These are phyloP conservation scores for Xerophyta viscosa DNA, from an alignment of 106 monocot genomes.

Conservation along the genomic window DNA sequence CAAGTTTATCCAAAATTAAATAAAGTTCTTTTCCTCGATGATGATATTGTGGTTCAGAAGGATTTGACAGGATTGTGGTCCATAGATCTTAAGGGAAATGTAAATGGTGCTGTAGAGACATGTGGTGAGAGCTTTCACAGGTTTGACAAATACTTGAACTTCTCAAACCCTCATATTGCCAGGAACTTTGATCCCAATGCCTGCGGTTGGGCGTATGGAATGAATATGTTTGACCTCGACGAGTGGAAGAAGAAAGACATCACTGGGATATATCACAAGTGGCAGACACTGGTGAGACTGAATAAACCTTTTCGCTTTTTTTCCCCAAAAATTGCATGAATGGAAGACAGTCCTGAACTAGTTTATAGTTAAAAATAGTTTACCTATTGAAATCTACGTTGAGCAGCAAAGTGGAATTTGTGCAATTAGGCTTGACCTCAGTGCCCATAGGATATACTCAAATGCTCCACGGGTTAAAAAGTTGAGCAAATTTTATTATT, in stretches of 20 bases:
- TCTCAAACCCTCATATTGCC: conserved; percentile 48
- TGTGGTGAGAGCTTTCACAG: conserved; percentile 55
- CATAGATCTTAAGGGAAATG: conserved; percentile 47
- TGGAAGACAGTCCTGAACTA: too few species aligned
- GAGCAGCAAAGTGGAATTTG: too few species aligned
- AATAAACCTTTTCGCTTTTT: too few species aligned
- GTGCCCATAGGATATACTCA: too few species aligned
- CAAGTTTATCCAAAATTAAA: conserved; percentile 42
- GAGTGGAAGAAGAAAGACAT: conserved; percentile 52
- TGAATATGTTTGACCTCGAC: conserved; percentile 45
- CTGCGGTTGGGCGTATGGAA: conserved; percentile 54
- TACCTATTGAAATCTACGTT: too few species aligned
- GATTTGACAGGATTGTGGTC: conserved; percentile 45
- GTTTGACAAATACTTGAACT: conserved; percentile 54
- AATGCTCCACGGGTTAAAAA: too few species aligned
- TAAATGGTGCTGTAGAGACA: conserved; percentile 49
- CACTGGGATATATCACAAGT: conserved; percentile 50
- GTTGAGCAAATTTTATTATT: too few species aligned
- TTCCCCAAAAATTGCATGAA: too few species aligned
- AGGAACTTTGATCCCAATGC: conserved; percentile 49
- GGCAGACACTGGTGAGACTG: conserved; percentile 38
- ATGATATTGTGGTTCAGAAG: conserved; percentile 56
- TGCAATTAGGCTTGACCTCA: too few species aligned
- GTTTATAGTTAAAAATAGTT: neutral
- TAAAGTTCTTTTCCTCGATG: conserved; percentile 47